Evolutionary conservation across 2,329 filamentous ascomycete genomes (phyloP), one percentile per base, ranked within the genome.

Genomic region (Fusarium sp.): DNA sequence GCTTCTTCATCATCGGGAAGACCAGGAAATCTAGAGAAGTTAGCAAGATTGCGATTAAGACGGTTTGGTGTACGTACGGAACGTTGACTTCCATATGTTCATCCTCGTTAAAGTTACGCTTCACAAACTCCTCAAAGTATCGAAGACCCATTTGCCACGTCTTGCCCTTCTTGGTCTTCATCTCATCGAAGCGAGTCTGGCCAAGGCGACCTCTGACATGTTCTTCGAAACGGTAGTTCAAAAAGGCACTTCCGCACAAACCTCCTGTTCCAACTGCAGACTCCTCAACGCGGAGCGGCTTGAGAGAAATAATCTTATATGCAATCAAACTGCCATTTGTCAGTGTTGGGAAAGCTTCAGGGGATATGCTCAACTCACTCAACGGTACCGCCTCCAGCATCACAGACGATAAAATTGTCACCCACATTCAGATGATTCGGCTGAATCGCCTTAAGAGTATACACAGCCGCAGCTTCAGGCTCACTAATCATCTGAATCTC

Each of bases 41-140:
- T n/a, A 65, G 56, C 35, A 50, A 6, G 35, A 20, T 19, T 30
- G 7, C 13, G 24, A 30, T 1, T 9, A 14, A 30, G 13, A 9
- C 3, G 5, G 1, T 1, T 2, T 11, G 15, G 15, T 44, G 7
- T 0, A 83, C 86, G 68, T 79, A 88, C 85, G 92, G 92, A 6
- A 94, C 86, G 59, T 93, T 93, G 60, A 94, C 87, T 75, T 94
- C 92, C 49, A 89, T 85, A 66, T 92, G 87, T 74, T 93, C 91
- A 46, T 93, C 90, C 72, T 92, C 90, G 75, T 92, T 90, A 75
- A 94, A 95, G 74, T 93, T 94, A 15, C 92, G 86, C 79, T 95
- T 95, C 15, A 95, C 91, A 75, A 93, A 94, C 75, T 94, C 91
- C 73, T 95, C 92, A 77, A 93, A 95, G 74, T 93, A 94, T 56